A percentile compares a stretch with the other conserved stretches of the same genome.
Evolutionary conservation across 2,329 filamentous ascomycete genomes (phyloP).

Genomic region (Aspergillus novoparasiticus): DNA sequence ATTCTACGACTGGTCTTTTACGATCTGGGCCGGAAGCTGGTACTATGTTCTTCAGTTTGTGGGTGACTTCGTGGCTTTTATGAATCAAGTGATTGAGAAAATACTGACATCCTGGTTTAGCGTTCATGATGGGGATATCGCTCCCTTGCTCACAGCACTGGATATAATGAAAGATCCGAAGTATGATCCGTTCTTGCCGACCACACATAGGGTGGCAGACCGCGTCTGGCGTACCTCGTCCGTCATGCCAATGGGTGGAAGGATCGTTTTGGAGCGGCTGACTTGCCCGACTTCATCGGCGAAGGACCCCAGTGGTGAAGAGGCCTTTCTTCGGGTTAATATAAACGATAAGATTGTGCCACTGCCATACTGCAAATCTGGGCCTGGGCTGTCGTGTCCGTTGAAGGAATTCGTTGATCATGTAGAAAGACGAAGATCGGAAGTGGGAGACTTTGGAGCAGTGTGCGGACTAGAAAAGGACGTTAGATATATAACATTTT

Average conservation of each 20-base stretch:
- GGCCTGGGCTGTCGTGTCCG: slow-evolving; percentile 53
- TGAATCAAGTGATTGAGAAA: background rate
- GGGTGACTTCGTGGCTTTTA: slow-evolving; percentile 22
- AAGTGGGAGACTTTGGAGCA: slow-evolving; percentile 52
- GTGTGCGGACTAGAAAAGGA: slow-evolving; percentile 51
- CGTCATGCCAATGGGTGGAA: slow-evolving; percentile 60
- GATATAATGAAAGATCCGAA: slow-evolving; percentile 49
- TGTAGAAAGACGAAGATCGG: slow-evolving; percentile 43
- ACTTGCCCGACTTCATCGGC: slow-evolving; percentile 37
- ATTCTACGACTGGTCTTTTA: slow-evolving; percentile 57
- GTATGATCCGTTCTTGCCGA: slow-evolving; percentile 47
- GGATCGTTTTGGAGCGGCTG: slow-evolving; percentile 58
- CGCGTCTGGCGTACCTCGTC: slow-evolving; percentile 59
- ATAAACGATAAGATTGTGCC: slow-evolving; percentile 61
- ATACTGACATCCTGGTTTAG: slow-evolving; percentile 19
- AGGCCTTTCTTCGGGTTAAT: slow-evolving; percentile 54
- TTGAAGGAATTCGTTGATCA: slow-evolving; percentile 47
- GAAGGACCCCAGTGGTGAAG: slow-evolving; percentile 13
- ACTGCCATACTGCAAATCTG: slow-evolving; percentile 50
- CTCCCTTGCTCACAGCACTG: slow-evolving; percentile 57
- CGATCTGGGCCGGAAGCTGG: slow-evolving; percentile 48
- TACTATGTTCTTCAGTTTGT: slow-evolving; percentile 61
- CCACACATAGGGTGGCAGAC: slow-evolving; percentile 45
- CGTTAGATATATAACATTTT: slow-evolving; percentile 50
- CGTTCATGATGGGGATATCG: slow-evolving; percentile 62